These are phyloP conservation scores for Hericium rajendrae DNA, from an alignment of 768 basidiomycete species.

Conservation along the genomic window DNA sequence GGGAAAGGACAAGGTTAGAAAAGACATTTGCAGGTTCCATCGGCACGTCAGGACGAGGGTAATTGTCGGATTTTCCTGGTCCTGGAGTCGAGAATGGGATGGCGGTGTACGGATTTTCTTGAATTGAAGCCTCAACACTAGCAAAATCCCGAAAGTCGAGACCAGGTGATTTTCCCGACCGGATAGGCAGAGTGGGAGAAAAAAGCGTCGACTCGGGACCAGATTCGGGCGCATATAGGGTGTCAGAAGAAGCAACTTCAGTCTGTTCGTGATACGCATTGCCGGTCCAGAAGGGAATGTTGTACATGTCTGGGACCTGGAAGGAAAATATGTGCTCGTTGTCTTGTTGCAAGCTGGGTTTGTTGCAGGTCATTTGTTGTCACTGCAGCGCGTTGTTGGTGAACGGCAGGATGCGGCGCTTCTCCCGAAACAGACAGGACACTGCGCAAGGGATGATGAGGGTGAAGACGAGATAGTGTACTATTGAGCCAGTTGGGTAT, in stretches of 20 bases:
- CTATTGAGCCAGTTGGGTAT: slow-evolving; percentile 49
- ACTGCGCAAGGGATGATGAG: slow-evolving; percentile 37
- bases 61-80: not conserved
- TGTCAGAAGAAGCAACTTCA: not conserved
- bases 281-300: not conserved
- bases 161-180: too few species aligned
- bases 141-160: too few species aligned
- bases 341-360: slow-evolving; percentile 1
- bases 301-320: not conserved
- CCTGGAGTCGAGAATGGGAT: slow-evolving; percentile 10
- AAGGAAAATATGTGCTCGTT: slow-evolving; percentile 8
- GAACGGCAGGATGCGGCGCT: too few species aligned
- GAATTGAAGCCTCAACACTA: too few species aligned
- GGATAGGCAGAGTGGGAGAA: not conserved
- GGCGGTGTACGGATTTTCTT: not conserved
- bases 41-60: too few species aligned
- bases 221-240: not conserved
- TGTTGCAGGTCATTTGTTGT: too few species aligned
- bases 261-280: not conserved
- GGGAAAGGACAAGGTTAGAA: too few species aligned
- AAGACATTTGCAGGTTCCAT: too few species aligned
- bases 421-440: slow-evolving; percentile 17
- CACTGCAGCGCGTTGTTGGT: too few species aligned
- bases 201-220: not conserved
- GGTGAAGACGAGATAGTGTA: slow-evolving; percentile 39